Evolutionary conservation across 2,329 filamentous ascomycete species (phyloP).

Genomic region (Aspergillus luchuensis): DNA sequence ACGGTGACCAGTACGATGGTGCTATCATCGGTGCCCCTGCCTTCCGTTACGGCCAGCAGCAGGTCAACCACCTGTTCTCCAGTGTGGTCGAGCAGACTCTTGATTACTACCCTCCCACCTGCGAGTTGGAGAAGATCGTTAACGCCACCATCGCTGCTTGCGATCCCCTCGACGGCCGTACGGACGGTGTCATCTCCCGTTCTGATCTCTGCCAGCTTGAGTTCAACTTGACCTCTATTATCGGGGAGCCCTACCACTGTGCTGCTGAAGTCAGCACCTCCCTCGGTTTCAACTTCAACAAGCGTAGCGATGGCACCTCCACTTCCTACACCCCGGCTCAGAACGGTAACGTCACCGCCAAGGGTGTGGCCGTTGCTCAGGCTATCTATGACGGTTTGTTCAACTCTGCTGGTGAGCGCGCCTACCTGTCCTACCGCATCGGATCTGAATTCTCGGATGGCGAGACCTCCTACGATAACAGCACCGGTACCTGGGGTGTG

Average conservation of each 20-base stretch:
- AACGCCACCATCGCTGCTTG: slow-evolving; percentile 58
- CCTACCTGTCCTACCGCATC: slow-evolving; percentile 42
- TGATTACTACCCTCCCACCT: slow-evolving; percentile 47
- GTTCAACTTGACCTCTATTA: slow-evolving; percentile 49
- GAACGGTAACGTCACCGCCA: slow-evolving; percentile 29
- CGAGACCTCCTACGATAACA: slow-evolving; percentile 27
- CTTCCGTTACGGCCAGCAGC: slow-evolving; percentile 49
- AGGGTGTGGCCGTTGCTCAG: slow-evolving; percentile 37
- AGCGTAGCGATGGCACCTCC: slow-evolving; percentile 22
- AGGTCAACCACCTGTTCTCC: slow-evolving; percentile 46
- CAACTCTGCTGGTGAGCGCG: slow-evolving; percentile 42
- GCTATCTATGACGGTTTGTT: slow-evolving; percentile 44
- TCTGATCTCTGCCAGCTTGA: slow-evolving; percentile 51
- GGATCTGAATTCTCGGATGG: slow-evolving; percentile 30
- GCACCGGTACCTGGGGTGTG: slow-evolving; percentile 31
- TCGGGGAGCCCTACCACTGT: slow-evolving; percentile 52
- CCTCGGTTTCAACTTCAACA: slow-evolving; percentile 30
- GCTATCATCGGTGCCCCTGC: slow-evolving; percentile 51
- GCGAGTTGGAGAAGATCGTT: slow-evolving; percentile 37
- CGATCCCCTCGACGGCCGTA: slow-evolving; percentile 57
- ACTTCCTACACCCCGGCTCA: slow-evolving; percentile 32
- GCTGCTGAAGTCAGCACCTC: slow-evolving; percentile 32
- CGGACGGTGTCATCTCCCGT: slow-evolving; percentile 56
- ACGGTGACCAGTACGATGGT: slow-evolving; percentile 50
- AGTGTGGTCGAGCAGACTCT: slow-evolving; percentile 43